Evolutionary conservation across 140 eudicot genomes (phyloP), one percentile per base, ranked within the genome.

Genomic region (Anethum foeniculum): DNA sequence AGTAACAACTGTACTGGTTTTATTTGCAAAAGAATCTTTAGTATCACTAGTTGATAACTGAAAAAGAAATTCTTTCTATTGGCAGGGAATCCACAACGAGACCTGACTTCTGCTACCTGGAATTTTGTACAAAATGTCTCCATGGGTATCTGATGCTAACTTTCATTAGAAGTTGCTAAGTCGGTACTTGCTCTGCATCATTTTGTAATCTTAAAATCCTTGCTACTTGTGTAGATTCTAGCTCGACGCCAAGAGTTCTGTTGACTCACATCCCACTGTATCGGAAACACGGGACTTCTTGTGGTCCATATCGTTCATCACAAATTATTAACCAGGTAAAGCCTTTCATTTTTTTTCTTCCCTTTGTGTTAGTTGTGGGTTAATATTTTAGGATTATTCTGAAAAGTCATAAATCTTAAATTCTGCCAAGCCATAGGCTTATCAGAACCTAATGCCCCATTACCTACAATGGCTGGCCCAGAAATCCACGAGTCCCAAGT

Each of bases 181-280:
- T 34, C 68, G 44, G 36, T 12, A 6, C 16, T 79, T 72, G 32
- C 16, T 25, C 51, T 32, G 44, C 30, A 51, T 80, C 27, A 82
- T 79, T 27, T 71, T 4, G 83, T 32, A 77, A n/a, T 19, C 9
- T 4, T 47, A 48, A 25, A 75, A 49, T 51, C 48, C 23, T 78
- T 73, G 72, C n/a, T 52, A 25, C 49, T 77, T 83, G 10, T 83
- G 74, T 83, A 91, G 97, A 85, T 83, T 75, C 77, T 78, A 44
- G 76, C 82, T 85, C 89, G 71, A 82, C 75, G 18, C 92, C 97
- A 76, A 84, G 93, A 89, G 92, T 95, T 75, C 78, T 95, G 60
- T 84, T 95, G 85, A 93, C 93, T 62, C 99, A 95, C 75, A 93
- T 95, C 81, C 98, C 99, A 73, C 88, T 95, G 54, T 92, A 88